Evolutionary conservation across 768 basidiomycete species (phyloP).

Genomic region (Russula ochroleuca): DNA sequence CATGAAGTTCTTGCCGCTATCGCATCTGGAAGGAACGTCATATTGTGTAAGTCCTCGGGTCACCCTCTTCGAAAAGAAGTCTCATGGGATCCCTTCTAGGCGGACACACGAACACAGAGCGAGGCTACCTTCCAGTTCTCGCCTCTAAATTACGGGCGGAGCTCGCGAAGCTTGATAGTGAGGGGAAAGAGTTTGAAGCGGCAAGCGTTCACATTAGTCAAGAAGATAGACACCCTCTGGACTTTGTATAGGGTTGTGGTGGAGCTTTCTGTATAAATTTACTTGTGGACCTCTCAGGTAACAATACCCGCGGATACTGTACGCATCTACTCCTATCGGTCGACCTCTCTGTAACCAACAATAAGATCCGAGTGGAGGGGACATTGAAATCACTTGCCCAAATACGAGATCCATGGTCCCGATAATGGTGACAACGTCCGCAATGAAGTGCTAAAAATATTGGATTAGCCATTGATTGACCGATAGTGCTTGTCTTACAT

Average conservation of each 20-base stretch:
- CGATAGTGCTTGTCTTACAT: slow-evolving; percentile 36
- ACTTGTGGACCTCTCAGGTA: slow-evolving; percentile 2
- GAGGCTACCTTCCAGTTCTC: slow-evolving; percentile 80
- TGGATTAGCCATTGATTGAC: slow-evolving; percentile 17
- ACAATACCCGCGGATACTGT: neutral
- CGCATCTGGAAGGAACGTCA: slow-evolving; percentile 69
- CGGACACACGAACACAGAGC: slow-evolving; percentile 93
- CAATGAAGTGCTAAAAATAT: slow-evolving; percentile 68
- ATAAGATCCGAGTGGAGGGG: neutral
- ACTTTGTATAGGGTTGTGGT: slow-evolving; percentile 46
- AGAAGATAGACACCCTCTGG: slow-evolving; percentile 70
- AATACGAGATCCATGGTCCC: slow-evolving; percentile 99
- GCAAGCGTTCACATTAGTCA: slow-evolving; percentile 68
- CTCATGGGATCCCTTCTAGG: slow-evolving; percentile 41
- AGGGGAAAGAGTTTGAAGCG: slow-evolving; percentile 31
- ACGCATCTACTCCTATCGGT: slow-evolving; percentile 41
- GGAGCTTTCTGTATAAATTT: slow-evolving; percentile 10
- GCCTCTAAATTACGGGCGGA: slow-evolving; percentile 56
- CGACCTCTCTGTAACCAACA: slow-evolving; percentile 40
- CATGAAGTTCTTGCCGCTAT: slow-evolving; percentile 84
- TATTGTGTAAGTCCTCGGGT: slow-evolving; percentile 61
- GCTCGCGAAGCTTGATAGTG: slow-evolving; percentile 42
- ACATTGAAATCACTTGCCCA: slow-evolving; percentile 55
- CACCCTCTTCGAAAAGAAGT: neutral
- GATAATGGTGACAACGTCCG: slow-evolving; percentile 94